These are phyloP conservation scores for Phialophora tarda DNA, from an alignment of 2,329 filamentous ascomycete species.

Conservation along the genomic window DNA sequence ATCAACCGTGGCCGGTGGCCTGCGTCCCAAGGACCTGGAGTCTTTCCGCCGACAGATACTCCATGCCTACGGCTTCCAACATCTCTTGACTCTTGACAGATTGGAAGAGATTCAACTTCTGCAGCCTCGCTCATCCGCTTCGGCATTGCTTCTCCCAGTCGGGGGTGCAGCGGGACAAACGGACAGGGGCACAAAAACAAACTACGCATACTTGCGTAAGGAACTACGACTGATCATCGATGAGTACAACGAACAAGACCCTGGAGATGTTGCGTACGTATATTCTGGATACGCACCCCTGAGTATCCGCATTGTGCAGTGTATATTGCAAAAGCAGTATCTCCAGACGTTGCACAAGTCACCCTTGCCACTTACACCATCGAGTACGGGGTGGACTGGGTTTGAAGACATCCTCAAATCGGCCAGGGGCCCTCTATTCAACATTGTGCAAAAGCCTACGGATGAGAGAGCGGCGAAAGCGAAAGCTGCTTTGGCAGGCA, in stretches of 20 bases:
- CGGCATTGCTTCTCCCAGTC: conserved; percentile 82
- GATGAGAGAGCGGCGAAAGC: conserved; percentile 92
- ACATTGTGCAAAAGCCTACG: conserved; percentile 80
- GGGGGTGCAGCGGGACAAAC: conserved; percentile 58
- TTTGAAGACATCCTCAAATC: conserved; percentile 93
- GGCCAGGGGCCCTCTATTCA: conserved; percentile 85
- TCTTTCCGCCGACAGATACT: conserved; percentile 85
- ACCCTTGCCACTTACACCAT: conserved; percentile 60
- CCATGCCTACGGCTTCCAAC: conserved; percentile 93
- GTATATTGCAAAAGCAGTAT: conserved; percentile 87
- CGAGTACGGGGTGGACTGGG: conserved; percentile 83
- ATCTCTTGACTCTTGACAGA: conserved; percentile 84
- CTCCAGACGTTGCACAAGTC: conserved; percentile 73
- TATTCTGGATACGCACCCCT: conserved; percentile 97
- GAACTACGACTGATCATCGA: conserved; percentile 88
- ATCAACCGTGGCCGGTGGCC: conserved; percentile 84
- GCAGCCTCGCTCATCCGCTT: conserved; percentile 74
- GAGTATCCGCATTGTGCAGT: conserved; percentile 88
- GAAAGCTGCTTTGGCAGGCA: conserved; percentile 78
- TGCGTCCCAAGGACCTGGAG: conserved; percentile 87
- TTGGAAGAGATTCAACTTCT: conserved; percentile 91
- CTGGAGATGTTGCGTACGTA: conserved; percentile 95
- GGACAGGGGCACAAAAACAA: conserved; percentile 71
- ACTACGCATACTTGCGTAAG: conserved; percentile 87
- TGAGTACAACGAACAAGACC: conserved; percentile 93